Percentiles rank a stretch among this genome's conserved stretches.
Conservation (phyloP, 208 protist species). For the Crithidia acanthocephali region DNA sequence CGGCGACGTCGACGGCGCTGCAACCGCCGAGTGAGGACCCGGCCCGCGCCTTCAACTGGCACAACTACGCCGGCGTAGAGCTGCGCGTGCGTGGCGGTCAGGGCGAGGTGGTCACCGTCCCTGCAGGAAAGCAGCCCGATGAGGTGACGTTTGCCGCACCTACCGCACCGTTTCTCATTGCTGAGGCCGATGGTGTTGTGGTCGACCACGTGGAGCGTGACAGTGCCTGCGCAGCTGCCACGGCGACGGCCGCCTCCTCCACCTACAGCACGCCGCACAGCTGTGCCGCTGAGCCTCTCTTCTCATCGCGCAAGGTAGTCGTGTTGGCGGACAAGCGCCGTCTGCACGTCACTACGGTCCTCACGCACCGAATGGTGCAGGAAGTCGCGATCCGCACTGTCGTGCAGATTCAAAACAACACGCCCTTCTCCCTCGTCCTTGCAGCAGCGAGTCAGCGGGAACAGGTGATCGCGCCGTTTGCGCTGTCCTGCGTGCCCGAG, state of each 20-base stretch:
- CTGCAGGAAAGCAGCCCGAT: background rate
- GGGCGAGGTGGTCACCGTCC: slow-evolving; percentile 11
- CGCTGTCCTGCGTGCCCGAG: slow-evolving; percentile 38
- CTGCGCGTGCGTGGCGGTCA: slow-evolving; percentile 21
- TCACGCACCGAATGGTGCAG: slow-evolving; percentile 19
- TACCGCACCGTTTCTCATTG: slow-evolving; percentile 6
- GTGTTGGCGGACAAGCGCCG: slow-evolving; percentile 25
- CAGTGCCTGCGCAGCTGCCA: background rate
- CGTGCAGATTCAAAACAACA: slow-evolving; percentile 37
- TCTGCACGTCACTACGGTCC: slow-evolving; percentile 27
- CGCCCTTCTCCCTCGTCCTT: slow-evolving; percentile 26
- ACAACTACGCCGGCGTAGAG: slow-evolving; percentile 13
- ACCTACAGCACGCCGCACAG: background rate
- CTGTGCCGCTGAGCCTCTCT: slow-evolving; percentile 10
- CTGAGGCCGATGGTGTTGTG: slow-evolving; percentile 21
- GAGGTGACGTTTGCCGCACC: background rate
- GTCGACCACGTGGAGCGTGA: slow-evolving; percentile 33
- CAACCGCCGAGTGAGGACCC: background rate
- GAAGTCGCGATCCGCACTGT: slow-evolving; percentile 24
- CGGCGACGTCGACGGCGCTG: background rate
- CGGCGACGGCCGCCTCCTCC: background rate
- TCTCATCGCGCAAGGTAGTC: slow-evolving; percentile 15
- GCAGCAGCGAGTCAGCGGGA: slow-evolving; percentile 13
- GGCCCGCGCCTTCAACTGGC: background rate
- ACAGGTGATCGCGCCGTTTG: slow-evolving; percentile 23